Percentiles rank a stretch among this genome's conserved stretches.
Evolutionary conservation across 2,329 filamentous ascomycete genomes (phyloP).

Genomic region (Ciborinia camelliae): DNA sequence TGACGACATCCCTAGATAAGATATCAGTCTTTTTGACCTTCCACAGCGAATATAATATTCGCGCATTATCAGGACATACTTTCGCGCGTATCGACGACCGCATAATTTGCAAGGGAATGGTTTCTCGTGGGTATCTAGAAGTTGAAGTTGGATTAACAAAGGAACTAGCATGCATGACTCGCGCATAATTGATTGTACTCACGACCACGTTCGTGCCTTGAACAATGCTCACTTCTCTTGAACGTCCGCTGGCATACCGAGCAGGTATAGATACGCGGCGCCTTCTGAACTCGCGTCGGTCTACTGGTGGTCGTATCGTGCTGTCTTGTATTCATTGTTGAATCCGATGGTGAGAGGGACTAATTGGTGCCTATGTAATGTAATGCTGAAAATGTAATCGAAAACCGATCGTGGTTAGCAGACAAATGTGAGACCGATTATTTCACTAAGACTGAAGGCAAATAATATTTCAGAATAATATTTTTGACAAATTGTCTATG

Average conservation of each 20-base stretch:
- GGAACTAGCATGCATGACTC: not conserved
- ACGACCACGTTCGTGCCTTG: slow-evolving; percentile 20
- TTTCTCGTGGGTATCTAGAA: slow-evolving; percentile 19
- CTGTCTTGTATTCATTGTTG: slow-evolving; percentile 20
- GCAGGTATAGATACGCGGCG: slow-evolving; percentile 19
- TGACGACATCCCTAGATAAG: slow-evolving; percentile 18
- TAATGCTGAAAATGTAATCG: not conserved
- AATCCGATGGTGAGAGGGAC: not conserved
- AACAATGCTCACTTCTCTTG: slow-evolving; percentile 21
- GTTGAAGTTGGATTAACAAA: slow-evolving; percentile 11
- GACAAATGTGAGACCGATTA: not conserved
- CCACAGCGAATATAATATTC: not conserved
- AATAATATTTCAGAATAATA: not conserved
- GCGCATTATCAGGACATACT: slow-evolving; percentile 14
- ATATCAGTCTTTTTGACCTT: not conserved
- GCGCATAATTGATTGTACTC: slow-evolving; percentile 8
- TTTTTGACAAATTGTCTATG: not conserved
- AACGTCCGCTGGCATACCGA: slow-evolving; percentile 13
- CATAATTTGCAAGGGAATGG: slow-evolving; percentile 19
- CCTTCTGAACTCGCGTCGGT: slow-evolving; percentile 13
- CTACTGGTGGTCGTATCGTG: slow-evolving; percentile 12
- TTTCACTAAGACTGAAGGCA: not conserved
- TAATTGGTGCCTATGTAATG: not conserved
- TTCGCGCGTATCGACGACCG: slow-evolving; percentile 20
- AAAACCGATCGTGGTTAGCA: not conserved